phyloP scores from a whole-genome alignment of 805 yeast species.

The Kurtzmaniella cleridarum region DNA sequence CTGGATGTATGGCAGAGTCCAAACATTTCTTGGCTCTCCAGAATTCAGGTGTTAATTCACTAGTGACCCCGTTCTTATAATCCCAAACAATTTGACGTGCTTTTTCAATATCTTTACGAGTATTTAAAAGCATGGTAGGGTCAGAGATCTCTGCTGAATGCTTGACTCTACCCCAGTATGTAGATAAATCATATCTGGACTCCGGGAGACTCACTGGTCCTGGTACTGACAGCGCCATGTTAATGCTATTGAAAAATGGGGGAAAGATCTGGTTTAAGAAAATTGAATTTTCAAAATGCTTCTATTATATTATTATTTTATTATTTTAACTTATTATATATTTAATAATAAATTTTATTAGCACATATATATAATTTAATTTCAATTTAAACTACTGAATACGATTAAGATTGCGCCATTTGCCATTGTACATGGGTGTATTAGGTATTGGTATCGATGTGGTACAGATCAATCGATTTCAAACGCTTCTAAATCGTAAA shows the following conservation, averaged over 20 bases:
- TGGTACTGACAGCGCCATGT: conserved; percentile 84
- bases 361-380: too few species aligned
- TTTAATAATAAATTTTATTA: too few species aligned
- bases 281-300: neutral
- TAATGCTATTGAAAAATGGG: neutral
- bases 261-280: neutral
- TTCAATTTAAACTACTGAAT: too few species aligned
- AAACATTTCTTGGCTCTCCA: conserved; percentile 86
- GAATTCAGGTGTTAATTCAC: conserved; percentile 67
- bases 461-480: conserved; percentile 42
- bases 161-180: conserved; percentile 91
- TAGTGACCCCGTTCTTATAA: conserved; percentile 63
- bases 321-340: too few species aligned
- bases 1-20: conserved; percentile 95
- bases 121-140: conserved; percentile 81
- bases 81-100: conserved; percentile 66
- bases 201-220: conserved; percentile 78
- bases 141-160: conserved; percentile 93
- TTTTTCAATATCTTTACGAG: conserved; percentile 52
- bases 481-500: conserved; percentile 26
- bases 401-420: too few species aligned
- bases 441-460: conserved; percentile 58
- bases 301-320: neutral
- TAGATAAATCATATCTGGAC: conserved; percentile 70
- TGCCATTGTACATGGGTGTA: too few species aligned